Conservation (phyloP, 352 stramenopile species). For the Phytophthora citricola region DNA sequence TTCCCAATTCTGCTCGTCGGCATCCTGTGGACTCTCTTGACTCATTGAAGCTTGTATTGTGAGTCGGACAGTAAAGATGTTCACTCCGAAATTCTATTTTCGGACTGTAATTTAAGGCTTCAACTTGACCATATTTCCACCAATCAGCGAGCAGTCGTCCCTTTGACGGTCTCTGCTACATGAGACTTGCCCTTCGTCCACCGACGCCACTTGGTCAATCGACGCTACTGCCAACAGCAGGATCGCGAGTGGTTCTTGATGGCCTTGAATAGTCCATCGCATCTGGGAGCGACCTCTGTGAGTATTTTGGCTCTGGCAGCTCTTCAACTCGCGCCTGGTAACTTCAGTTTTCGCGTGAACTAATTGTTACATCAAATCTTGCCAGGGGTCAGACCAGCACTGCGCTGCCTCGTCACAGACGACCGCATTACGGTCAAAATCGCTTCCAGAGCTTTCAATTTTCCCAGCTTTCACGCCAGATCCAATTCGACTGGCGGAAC, state of each 20-base stretch:
- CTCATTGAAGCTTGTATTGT: slow-evolving; percentile 4
- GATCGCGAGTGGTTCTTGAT: background rate
- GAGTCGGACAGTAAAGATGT: no score
- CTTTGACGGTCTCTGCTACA: slow-evolving; percentile 11
- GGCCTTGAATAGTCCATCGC: slow-evolving; percentile 5
- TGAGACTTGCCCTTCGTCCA: slow-evolving; percentile 6
- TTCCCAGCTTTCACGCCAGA: slow-evolving; percentile 34
- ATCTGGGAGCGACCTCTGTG: slow-evolving; percentile 3
- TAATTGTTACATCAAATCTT: background rate
- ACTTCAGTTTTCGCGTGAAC: slow-evolving; percentile 23
- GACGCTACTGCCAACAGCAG: background rate
- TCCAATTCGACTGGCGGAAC: slow-evolving; percentile 21
- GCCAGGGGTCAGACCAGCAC: slow-evolving; percentile 5
- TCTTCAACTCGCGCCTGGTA: background rate
- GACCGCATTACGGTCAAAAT: background rate
- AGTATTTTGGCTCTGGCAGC: background rate
- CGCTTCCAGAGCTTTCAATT: slow-evolving; percentile 26
- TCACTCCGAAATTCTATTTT: no score
- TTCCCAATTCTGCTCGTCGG: background rate
- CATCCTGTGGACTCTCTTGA: background rate
- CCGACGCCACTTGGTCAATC: background rate
- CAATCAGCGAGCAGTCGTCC: slow-evolving; percentile 12
- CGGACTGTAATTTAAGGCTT: background rate
- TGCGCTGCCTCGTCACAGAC: slow-evolving; percentile 15
- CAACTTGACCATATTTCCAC: slow-evolving; percentile 8